Evolutionary conservation across 2,329 filamentous ascomycete genomes (phyloP), one percentile per base, ranked within the genome.

Genomic region (Fusarium pininemorale): DNA sequence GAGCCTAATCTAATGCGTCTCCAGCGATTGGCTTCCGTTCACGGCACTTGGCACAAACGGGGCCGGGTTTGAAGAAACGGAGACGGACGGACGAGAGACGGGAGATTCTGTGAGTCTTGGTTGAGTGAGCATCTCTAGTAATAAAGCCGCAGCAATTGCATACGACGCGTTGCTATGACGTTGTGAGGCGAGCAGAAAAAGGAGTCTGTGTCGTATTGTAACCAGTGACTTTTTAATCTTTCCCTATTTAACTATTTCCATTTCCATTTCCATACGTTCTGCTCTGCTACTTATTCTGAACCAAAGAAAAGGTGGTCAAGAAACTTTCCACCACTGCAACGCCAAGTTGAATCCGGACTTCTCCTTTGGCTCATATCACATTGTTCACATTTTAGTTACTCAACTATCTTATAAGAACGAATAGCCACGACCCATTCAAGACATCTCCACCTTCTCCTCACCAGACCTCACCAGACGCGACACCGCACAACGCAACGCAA

Each of bases 161-260:
- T 18, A 26, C 42, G 35, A 62, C 65, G 66, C 35, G 51, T 70
- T 69, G 26, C 38, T 44, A 70, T 70, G 67, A 70, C 67, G 67
- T 70, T 65, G 38, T 15, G 28, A 39, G 39, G 28, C 30, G 35
- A 32, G 53, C 44, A 47, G 55, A 64, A 69, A 69, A 56, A 56
- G 58, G 58, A 42, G 66, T 39, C 41, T 41, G 41, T 61, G 39
- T 44, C 26, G 32, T 26, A 37, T 37, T 24, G n/a, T 37, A 26
- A 20, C 30, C 30, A 16, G 20, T 3, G 16, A 6, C 30, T 26
- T 37, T 53, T n/a, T n/a, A n/a, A 55, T 28, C 24, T 39, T 55
- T 51, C 10, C 30, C 24, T 54, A 54, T 41, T 28, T 41, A 55
- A 55, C 28, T 26, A n/a, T 28, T 54, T 55, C 24, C 35, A n/a